Evolutionary conservation across 257 asterid genomes (phyloP), one percentile per base, ranked within the genome.

Genomic region (Plantago ovata): DNA sequence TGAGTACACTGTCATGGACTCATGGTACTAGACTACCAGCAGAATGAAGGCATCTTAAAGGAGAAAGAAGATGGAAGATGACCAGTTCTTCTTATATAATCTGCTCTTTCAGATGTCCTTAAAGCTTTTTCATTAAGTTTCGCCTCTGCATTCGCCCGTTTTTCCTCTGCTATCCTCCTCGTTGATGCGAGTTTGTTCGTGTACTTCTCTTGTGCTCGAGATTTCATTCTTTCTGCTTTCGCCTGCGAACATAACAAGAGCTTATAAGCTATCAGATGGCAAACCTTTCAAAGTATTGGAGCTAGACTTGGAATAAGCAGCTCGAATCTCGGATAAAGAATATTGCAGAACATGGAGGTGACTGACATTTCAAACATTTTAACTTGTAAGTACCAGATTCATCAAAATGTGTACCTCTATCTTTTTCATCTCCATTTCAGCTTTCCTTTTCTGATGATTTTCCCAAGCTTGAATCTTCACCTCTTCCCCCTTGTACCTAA

Each of bases 381-480:
- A 28, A 28, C 36, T 28, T 28, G 4, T 28, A 8, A 28, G 7
- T 28, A 15, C 12, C 38, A 50, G 11, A 10, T 20, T 14, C 32
- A 20, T 48, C 36, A 28, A 28, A 28, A 36, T 36, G 28, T 36
- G 28, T 79, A 92, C 98, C 97, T 92, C 97, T 57, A 75, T 77
- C 71, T 82, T 82, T 61, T 87, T 64, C 83, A 75, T 80, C 70
- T 83, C 89, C 95, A 89, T 79, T 59, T 92, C 98, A 19, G 97
- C 95, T 71, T 75, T 92, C 78, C 84, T 81, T 50, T 85, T 86
- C 76, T 86, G 68, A 58, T 89, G 97, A 71, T 89, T 92, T 59
- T 92, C 95, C 98, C 98, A 88, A 1, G 94, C 98, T 52, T 92
- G 92, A 58, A 92, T 89, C 81, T 74, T 92, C 70, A 82, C 88